These are phyloP conservation scores for Nakazawaea pomicola DNA, from an alignment of 805 yeast species.

Conservation along the genomic window DNA sequence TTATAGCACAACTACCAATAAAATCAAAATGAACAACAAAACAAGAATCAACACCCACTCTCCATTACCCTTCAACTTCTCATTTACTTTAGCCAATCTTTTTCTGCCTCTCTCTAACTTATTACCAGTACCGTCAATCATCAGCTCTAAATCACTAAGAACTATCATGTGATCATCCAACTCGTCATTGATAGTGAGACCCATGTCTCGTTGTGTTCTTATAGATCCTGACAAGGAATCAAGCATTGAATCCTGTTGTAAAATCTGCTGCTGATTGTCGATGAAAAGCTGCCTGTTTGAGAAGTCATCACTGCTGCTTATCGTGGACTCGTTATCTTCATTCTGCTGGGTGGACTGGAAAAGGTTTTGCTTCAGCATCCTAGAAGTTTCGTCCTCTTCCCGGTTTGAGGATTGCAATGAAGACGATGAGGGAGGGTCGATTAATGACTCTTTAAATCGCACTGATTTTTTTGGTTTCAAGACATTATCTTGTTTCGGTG, in stretches of 20 bases:
- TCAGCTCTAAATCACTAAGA: slow-evolving; percentile 44
- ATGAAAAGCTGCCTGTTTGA: slow-evolving; percentile 27
- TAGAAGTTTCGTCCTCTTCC: not conserved
- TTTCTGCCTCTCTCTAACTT: slow-evolving; percentile 36
- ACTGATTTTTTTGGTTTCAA: slow-evolving; percentile 16
- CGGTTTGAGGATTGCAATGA: not conserved
- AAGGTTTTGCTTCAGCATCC: slow-evolving; percentile 4
- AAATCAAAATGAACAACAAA: slow-evolving; percentile 36
- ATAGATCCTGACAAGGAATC: slow-evolving; percentile 37
- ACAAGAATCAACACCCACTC: slow-evolving; percentile 44
- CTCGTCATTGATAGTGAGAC: slow-evolving; percentile 43
- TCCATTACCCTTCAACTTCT: slow-evolving; percentile 40
- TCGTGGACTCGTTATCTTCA: slow-evolving; percentile 1
- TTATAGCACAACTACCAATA: slow-evolving; percentile 34
- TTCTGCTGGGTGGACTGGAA: not conserved
- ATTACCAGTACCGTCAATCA: slow-evolving; percentile 36
- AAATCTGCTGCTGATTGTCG: slow-evolving; percentile 39
- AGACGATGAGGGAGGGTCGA: slow-evolving; percentile 16
- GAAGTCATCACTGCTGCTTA: slow-evolving; percentile 13
- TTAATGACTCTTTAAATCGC: slow-evolving; percentile 18
- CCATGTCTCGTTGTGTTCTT: slow-evolving; percentile 37
- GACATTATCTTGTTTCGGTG: not conserved
- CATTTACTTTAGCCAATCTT: slow-evolving; percentile 33
- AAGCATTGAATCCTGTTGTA: slow-evolving; percentile 41
- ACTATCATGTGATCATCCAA: slow-evolving; percentile 42